phyloP scores from a whole-genome alignment of 257 asterid species.

The Przewalskia tangutica region DNA sequence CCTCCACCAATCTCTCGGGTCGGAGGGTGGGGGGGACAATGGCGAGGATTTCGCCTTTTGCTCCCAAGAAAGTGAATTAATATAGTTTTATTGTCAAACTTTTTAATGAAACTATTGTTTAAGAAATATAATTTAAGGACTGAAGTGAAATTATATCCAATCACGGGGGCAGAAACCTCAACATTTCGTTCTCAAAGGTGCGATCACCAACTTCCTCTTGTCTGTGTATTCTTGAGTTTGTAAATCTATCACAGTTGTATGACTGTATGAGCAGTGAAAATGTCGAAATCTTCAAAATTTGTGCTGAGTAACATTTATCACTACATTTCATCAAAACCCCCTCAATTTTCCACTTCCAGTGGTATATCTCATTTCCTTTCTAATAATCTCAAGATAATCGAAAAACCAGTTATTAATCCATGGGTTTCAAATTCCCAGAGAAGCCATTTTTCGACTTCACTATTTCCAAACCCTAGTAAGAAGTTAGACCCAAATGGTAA shows the following conservation, averaged over 20 bases:
- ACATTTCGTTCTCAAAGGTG: background rate
- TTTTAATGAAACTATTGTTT: no score
- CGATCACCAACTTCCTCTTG: background rate
- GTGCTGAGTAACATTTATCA: constrained; percentile 24
- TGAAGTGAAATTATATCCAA: background rate
- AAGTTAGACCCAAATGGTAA: constrained; percentile 23
- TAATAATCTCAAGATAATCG: constrained; percentile 21
- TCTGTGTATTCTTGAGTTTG: constrained; percentile 5
- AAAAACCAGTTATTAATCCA: constrained; percentile 23
- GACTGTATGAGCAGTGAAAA: background rate
- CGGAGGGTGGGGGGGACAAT: no score
- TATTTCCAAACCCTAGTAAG: constrained; percentile 14
- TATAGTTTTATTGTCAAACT: no score
- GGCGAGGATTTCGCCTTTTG: no score
- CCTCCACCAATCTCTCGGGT: no score
- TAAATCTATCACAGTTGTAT: background rate
- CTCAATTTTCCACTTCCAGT: constrained; percentile 9
- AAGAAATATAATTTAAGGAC: background rate
- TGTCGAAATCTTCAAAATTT: constrained; percentile 60
- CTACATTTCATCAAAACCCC: constrained; percentile 40
- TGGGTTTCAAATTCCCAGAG: constrained; percentile 34
- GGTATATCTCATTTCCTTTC: constrained; percentile 41
- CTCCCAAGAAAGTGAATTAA: no score
- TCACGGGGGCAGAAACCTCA: background rate
- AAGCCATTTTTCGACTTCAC: constrained; percentile 32